A percentile compares a stretch with the other conserved stretches of the same genome.
These are phyloP conservation scores for Nakataea oryzae DNA, from an alignment of 2,329 filamentous ascomycete genomes.

Conservation along the genomic window DNA sequence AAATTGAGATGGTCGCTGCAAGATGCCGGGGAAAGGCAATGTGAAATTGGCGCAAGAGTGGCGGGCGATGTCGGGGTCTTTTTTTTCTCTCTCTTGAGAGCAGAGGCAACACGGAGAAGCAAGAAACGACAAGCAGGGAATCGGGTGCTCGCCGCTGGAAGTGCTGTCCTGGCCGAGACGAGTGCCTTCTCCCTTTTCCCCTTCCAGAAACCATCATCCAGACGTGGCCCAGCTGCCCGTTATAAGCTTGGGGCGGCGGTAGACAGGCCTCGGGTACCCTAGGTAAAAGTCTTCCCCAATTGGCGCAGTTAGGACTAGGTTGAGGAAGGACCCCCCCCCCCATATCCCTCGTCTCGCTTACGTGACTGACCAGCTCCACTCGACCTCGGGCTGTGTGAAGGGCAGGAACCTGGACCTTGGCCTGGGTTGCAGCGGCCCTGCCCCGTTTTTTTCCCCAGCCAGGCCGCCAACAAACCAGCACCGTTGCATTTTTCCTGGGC, in stretches of 20 bases:
- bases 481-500: background rate
- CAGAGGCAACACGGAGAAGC: background rate
- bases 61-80: background rate
- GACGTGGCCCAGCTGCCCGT: background rate
- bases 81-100: slow-evolving; percentile 8
- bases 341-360: background rate
- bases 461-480: background rate
- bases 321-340: background rate
- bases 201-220: background rate
- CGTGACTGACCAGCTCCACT: background rate
- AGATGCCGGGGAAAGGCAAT: background rate
- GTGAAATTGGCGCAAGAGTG: background rate
- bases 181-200: background rate
- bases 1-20: background rate
- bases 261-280: background rate
- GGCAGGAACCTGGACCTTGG: background rate
- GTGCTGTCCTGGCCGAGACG: background rate
- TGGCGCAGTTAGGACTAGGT: background rate
- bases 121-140: background rate
- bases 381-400: background rate
- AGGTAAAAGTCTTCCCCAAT: background rate
- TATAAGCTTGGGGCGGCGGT: background rate
- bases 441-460: too few species aligned
- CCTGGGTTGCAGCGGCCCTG: background rate
- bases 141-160: background rate